Evolutionary conservation across 2,329 filamentous ascomycete species (phyloP), one percentile per base, ranked within the genome.

Genomic region (Diaporthe nobilis): DNA sequence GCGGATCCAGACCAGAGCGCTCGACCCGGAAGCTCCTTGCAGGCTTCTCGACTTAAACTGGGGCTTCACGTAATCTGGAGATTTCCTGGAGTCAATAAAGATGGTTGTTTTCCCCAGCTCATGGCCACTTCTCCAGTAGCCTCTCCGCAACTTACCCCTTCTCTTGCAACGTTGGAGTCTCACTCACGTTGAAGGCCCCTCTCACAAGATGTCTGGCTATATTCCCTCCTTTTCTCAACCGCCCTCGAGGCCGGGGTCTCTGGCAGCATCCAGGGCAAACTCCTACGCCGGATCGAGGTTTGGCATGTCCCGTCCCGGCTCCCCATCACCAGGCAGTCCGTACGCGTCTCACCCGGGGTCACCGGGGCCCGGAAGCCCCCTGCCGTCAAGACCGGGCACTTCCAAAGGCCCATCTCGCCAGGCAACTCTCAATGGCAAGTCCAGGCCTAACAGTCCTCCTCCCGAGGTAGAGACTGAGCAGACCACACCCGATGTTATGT

Each of bases 251-350:
- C 75, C 75, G 42, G 75, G 75, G 3, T 77, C 75, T 61, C 73
- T 77, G 70, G 75, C 75, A 4, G 73, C 73, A 25, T 77, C 75
- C 47, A 70, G 75, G 44, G 68, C 73, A 34, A 77, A 77, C 17
- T 77, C 75, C 9, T 75, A 75, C 25, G 73, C 61, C 55, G 60
- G 51, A 15, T 77, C 75, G 9, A 71, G 75, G 37, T 72, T 60
- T 22, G 68, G 65, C 37, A 15, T 31, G 2, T 74, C 72, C 8
- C 51, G 49, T 20, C 73, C 73, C 25, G 44, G 22, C n/a, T 70
- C 61, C 13, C 72, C 72, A 39, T 37, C 57, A 28, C 65, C 65
- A 20, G 65, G 65, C 22, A 70, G 65, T 3, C 65, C 65, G 9
- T 70, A 55, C 15, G 71, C 71, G 9, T 73, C 71, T 9, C 71